Conservation (phyloP, 345 rosid species). For the Hibiscus trionum region DNA sequence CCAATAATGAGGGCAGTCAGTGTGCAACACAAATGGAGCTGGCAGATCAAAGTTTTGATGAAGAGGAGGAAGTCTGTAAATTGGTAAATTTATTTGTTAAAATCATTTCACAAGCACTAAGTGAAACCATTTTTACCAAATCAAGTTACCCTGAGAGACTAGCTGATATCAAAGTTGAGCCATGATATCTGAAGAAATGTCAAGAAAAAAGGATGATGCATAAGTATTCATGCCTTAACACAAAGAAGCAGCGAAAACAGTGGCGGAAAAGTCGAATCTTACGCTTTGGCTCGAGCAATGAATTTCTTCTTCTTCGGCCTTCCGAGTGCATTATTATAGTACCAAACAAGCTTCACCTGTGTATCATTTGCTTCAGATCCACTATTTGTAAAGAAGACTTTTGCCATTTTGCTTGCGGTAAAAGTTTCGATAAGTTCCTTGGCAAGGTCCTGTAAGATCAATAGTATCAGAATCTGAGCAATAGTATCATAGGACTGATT, state of each 20-base stretch:
- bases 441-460: constrained; percentile 73
- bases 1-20: constrained; percentile 99
- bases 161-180: constrained; percentile 86
- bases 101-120: not conserved
- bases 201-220: not conserved
- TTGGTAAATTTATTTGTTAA: constrained; percentile 2
- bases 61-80: constrained; percentile 64
- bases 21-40: constrained; percentile 84
- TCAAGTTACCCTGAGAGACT: constrained; percentile 79
- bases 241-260: constrained; percentile 1
- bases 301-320: constrained; percentile 68
- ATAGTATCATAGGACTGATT: not conserved
- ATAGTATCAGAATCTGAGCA: not conserved
- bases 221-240: constrained; percentile 3
- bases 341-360: constrained; percentile 86
- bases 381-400: constrained; percentile 83
- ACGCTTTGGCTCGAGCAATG: constrained; percentile 65
- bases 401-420: constrained; percentile 80
- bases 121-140: not conserved
- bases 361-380: constrained; percentile 99
- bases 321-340: constrained; percentile 74
- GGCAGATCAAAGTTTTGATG: constrained; percentile 97
- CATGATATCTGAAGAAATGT: constrained; percentile 64
- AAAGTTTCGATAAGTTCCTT: constrained; percentile 73
- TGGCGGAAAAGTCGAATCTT: constrained; percentile 1